Evolutionary conservation across 2,329 filamentous ascomycete species (phyloP).

Genomic region (Penicillium capsulatum): DNA sequence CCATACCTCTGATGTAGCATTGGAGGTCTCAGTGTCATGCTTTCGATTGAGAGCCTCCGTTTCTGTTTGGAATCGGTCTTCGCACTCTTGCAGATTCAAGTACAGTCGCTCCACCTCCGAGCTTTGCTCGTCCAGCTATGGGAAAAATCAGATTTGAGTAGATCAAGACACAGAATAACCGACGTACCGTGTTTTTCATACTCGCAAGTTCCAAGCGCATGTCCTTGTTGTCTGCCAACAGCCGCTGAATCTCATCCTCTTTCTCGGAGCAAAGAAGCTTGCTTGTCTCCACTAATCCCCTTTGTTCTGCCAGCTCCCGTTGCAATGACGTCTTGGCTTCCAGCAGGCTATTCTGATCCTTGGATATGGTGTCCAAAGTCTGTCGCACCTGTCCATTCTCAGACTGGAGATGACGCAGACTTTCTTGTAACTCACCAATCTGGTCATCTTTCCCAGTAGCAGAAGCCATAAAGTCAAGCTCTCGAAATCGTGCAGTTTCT

Average conservation of each 20-base stretch:
- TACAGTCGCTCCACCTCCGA: conserved; percentile 20
- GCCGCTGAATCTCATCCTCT: conserved; percentile 22
- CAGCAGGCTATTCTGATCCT: conserved; percentile 22
- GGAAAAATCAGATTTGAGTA: conserved; percentile 4
- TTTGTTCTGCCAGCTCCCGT: conserved; percentile 23
- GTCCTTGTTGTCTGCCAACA: conserved; percentile 21
- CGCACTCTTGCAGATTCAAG: conserved; percentile 18
- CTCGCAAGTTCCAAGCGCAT: conserved; percentile 15
- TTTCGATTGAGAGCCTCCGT: conserved; percentile 21
- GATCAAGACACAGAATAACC: not conserved
- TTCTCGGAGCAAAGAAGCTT: conserved; percentile 21
- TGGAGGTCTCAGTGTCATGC: conserved; percentile 19
- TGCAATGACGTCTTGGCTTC: conserved; percentile 22
- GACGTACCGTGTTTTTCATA: conserved; percentile 23
- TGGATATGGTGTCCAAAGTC: conserved; percentile 20
- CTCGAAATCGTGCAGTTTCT: conserved; percentile 33
- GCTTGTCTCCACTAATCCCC: conserved; percentile 20
- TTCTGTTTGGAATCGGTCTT: conserved; percentile 19
- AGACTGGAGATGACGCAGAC: conserved; percentile 24
- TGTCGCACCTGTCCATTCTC: conserved; percentile 22
- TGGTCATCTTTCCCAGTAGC: conserved; percentile 45
- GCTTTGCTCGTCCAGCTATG: conserved; percentile 26
- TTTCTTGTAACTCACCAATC: conserved; percentile 41
- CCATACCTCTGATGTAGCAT: conserved; percentile 21
- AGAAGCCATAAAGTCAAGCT: conserved; percentile 43